Percentiles rank a stretch among this genome's conserved stretches.
These are phyloP conservation scores for Paspalum vaginatum DNA, from an alignment of 176 grass and related monocot species.

Conservation along the genomic window DNA sequence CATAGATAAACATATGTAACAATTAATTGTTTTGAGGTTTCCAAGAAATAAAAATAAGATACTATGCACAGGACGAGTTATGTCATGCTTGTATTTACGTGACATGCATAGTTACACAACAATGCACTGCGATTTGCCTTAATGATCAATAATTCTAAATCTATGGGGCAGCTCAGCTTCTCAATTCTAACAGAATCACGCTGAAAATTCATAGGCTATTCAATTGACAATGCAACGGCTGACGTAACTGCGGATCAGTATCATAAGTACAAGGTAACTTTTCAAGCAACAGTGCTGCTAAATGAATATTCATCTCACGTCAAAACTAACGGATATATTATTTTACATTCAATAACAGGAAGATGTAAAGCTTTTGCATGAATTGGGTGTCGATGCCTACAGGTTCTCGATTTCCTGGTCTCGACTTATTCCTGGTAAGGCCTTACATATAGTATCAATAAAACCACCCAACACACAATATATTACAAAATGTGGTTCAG, in stretches of 20 bases:
- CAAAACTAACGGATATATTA: neutral
- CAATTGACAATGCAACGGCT: constrained; percentile 43
- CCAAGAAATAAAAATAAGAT: too few relatives aligned
- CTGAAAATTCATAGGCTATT: constrained; percentile 54
- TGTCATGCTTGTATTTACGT: too few relatives aligned
- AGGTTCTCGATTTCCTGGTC: constrained; percentile 90
- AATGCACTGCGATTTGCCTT: too few relatives aligned
- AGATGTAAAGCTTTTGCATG: constrained; percentile 90
- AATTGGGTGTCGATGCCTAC: constrained; percentile 82
- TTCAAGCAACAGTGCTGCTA: neutral
- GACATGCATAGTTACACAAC: too few relatives aligned
- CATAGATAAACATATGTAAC: too few relatives aligned
- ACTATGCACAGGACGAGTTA: too few relatives aligned
- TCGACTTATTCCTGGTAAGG: constrained; percentile 79
- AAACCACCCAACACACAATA: neutral
- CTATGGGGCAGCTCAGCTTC: neutral
- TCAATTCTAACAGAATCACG: neutral
- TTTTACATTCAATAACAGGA: constrained; percentile 46
- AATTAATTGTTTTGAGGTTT: too few relatives aligned
- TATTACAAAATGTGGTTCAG: neutral
- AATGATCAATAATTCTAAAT: constrained; percentile 11
- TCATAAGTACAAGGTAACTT: constrained; percentile 84
- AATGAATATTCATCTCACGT: neutral
- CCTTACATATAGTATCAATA: neutral
- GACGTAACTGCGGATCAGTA: constrained; percentile 92